A percentile compares a stretch with the other conserved stretches of the same genome.
These are phyloP conservation scores for Eutrema japonicum DNA, from an alignment of 345 rosid genomes.

Conservation along the genomic window DNA sequence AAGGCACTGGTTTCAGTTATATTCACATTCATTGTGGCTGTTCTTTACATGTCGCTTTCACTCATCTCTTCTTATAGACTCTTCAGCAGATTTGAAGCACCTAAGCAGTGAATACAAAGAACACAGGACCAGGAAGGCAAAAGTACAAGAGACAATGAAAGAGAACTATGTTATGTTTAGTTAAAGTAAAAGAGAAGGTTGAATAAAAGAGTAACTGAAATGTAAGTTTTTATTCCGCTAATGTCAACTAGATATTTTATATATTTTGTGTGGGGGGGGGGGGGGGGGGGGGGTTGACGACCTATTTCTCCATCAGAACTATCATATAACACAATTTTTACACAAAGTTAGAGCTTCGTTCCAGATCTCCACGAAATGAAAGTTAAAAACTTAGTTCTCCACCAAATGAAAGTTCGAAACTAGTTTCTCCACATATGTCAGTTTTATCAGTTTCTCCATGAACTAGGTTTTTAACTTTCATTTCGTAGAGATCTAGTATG, in stretches of 20 bases:
- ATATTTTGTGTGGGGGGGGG: too few species aligned
- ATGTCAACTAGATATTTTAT: not conserved
- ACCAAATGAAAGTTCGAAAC: too few species aligned
- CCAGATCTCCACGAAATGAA: too few species aligned
- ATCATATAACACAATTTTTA: too few species aligned
- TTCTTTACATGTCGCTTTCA: slow-evolving; percentile 35
- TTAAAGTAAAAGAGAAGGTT: not conserved
- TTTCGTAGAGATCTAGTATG: too few species aligned
- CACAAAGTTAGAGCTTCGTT: too few species aligned
- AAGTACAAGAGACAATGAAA: not conserved
- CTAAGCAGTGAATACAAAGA: slow-evolving; percentile 21
- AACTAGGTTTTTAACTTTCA: too few species aligned
- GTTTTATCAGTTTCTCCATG: too few species aligned
- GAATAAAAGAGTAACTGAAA: slow-evolving; percentile 13
- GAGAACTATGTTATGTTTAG: not conserved
- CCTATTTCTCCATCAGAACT: too few species aligned
- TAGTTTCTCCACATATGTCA: too few species aligned
- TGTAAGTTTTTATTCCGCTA: not conserved
- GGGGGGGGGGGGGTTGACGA: too few species aligned
- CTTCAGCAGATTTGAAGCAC: slow-evolving; percentile 36
- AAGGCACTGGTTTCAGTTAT: slow-evolving; percentile 50
- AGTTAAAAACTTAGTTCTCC: too few species aligned
- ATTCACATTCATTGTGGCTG: slow-evolving; percentile 28
- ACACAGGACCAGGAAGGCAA: not conserved
- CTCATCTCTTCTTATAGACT: slow-evolving; percentile 39